Percentiles rank a stretch among this genome's conserved stretches.
phyloP scores from a whole-genome alignment of 106 monocot species.

The Apostasia ramifera region DNA sequence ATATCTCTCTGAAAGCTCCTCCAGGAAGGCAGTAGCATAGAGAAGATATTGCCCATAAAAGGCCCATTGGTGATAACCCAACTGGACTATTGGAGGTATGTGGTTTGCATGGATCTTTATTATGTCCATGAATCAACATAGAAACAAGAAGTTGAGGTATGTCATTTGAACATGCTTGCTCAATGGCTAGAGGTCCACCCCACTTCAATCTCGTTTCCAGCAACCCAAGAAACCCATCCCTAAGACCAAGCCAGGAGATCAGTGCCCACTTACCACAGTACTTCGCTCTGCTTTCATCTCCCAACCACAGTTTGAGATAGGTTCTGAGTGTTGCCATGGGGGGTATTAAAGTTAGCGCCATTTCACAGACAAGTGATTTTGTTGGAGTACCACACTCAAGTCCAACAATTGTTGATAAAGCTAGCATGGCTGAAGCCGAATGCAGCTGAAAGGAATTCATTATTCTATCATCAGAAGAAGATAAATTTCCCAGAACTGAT shows the following conservation, averaged over 20 bases:
- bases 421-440: constrained; percentile 83
- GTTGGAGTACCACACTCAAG: constrained; percentile 39
- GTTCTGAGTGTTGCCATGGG: constrained; percentile 64
- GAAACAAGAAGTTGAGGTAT: constrained; percentile 72
- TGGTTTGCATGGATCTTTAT: constrained; percentile 30
- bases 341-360: constrained; percentile 61
- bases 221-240: constrained; percentile 79
- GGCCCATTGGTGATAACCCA: constrained; percentile 81
- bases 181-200: constrained; percentile 76
- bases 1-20: constrained; percentile 62
- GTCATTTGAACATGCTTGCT: constrained; percentile 90
- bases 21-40: constrained; percentile 72
- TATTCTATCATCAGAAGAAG: constrained; percentile 51
- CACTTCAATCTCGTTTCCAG: constrained; percentile 66
- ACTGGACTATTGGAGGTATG: constrained; percentile 13
- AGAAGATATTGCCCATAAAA: constrained; percentile 56
- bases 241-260: constrained; percentile 49
- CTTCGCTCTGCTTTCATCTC: constrained; percentile 39
- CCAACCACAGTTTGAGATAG: constrained; percentile 40
- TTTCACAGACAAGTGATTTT: constrained; percentile 58
- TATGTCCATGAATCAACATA: constrained; percentile 38
- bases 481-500: constrained; percentile 70
- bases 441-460: constrained; percentile 57
- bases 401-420: constrained; percentile 68
- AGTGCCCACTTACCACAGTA: constrained; percentile 21